Evolutionary conservation across 1,284 basidiomycete genomes (phyloP).

Genomic region (Sanghuangporus sanghuang): DNA sequence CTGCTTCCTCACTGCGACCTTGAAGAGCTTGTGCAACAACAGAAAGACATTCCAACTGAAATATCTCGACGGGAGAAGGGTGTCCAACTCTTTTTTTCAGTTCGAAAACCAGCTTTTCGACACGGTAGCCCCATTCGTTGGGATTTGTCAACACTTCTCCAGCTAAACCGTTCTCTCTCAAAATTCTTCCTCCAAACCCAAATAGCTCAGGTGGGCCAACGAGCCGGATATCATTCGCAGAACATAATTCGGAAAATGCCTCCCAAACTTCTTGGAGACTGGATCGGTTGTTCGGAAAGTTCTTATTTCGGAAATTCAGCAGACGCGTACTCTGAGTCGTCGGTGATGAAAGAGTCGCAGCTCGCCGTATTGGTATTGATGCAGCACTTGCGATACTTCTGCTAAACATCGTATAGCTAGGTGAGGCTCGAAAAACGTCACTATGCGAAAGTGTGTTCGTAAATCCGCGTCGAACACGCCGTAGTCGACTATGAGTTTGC

Average conservation of each 20-base stretch:
- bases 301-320: not conserved
- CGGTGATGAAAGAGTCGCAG: not conserved
- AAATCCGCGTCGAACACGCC: conserved; percentile 4
- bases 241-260: not conserved
- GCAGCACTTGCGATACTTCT: conserved; percentile 17
- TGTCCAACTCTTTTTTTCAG: not conserved
- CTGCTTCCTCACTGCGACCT: conserved; percentile 6
- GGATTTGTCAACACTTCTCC: not conserved
- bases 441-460: not conserved
- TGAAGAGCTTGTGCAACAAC: not conserved
- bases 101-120: conserved; percentile 4
- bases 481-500: not conserved
- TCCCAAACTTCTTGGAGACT: conserved; percentile 3
- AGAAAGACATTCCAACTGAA: not conserved
- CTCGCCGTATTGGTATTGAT: conserved; percentile 13
- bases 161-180: not conserved
- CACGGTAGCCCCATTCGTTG: not conserved
- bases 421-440: conserved; percentile 13
- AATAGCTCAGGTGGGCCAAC: not conserved
- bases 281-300: not conserved
- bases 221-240: not conserved
- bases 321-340: not conserved
- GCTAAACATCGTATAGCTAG: conserved; percentile 17
- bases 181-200: not conserved
- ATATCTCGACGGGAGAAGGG: not conserved